phyloP scores from a whole-genome alignment of 2,329 filamentous ascomycete species.

The Xenosphaeropsis pyriputrescens region DNA sequence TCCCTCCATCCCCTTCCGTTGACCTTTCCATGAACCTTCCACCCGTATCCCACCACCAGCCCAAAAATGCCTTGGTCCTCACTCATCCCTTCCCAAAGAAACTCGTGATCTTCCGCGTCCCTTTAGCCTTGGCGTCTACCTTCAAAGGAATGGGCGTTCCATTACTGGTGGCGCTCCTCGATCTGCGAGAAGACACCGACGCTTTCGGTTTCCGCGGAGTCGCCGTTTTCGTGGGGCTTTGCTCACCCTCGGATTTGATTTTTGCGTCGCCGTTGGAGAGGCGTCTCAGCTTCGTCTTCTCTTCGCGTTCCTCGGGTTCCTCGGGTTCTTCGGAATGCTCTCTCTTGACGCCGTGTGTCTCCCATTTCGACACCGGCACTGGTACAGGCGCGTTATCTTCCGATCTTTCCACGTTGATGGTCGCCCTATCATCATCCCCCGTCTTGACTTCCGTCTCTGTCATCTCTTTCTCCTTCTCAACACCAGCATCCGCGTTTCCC shows the following conservation, averaged over 20 bases:
- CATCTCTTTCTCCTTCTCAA: constrained; percentile 4
- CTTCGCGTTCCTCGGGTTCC: constrained; percentile 6
- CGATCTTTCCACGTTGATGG: constrained; percentile 9
- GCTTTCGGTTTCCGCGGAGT: constrained; percentile 4
- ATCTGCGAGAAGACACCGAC: constrained; percentile 10
- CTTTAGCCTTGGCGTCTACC: constrained; percentile 9
- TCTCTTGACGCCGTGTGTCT: constrained; percentile 13
- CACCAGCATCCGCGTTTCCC: constrained; percentile 6
- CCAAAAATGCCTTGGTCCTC: no score
- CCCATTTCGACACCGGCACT: constrained; percentile 7
- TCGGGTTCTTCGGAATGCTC: constrained; percentile 12
- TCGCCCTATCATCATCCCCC: constrained; percentile 9
- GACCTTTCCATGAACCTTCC: no score
- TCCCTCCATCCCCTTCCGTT: no score
- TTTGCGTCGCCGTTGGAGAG: no score
- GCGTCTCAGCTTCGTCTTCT: not conserved
- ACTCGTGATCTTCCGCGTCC: constrained; percentile 31
- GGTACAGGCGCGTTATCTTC: constrained; percentile 16
- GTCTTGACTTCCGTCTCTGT: constrained; percentile 6
- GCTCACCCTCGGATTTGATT: no score
- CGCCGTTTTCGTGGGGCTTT: constrained; percentile 1
- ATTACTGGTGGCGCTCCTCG: constrained; percentile 16
- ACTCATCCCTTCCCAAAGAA: constrained; percentile 36
- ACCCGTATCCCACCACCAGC: no score
- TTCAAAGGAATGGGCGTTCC: constrained; percentile 12